Conservation (phyloP, 371 early-diverging fungal species). For the Apophysomyces ossiformis region DNA sequence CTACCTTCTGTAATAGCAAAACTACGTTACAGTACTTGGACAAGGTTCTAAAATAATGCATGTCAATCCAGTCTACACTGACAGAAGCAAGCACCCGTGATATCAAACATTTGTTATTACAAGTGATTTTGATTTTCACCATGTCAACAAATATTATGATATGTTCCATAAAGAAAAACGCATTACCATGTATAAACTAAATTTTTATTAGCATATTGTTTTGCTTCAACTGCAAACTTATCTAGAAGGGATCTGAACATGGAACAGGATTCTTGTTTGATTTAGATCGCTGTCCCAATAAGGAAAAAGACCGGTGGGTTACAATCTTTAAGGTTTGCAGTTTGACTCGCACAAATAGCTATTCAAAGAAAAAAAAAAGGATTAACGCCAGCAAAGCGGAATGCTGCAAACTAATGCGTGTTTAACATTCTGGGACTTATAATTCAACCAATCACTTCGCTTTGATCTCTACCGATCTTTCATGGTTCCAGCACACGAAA, state of each 20-base stretch:
- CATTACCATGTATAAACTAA: constrained; percentile 1
- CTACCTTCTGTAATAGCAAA: too few relatives aligned
- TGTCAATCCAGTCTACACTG: constrained; percentile 3
- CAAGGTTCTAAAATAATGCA: neutral
- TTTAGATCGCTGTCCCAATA: neutral
- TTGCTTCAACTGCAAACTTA: neutral
- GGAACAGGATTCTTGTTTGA: constrained; percentile 2
- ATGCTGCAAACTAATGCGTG: too few relatives aligned
- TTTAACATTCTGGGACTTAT: too few relatives aligned
- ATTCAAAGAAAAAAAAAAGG: neutral
- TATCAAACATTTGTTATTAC: neutral
- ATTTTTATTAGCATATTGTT: neutral
- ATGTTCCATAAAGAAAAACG: neutral
- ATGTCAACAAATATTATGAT: constrained; percentile 6
- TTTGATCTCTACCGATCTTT: too few relatives aligned
- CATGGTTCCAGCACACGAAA: too few relatives aligned
- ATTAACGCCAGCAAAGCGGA: too few relatives aligned
- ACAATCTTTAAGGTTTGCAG: neutral
- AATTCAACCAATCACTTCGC: too few relatives aligned
- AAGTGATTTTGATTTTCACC: constrained; percentile 2
- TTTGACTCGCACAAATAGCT: neutral
- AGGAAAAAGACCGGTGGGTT: neutral
- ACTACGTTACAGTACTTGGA: neutral
- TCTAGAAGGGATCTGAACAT: neutral
- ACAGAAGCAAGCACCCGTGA: constrained; percentile 5